Evolutionary conservation across 129 eudicot species (phyloP).

Genomic region (Sambucus nigra): DNA sequence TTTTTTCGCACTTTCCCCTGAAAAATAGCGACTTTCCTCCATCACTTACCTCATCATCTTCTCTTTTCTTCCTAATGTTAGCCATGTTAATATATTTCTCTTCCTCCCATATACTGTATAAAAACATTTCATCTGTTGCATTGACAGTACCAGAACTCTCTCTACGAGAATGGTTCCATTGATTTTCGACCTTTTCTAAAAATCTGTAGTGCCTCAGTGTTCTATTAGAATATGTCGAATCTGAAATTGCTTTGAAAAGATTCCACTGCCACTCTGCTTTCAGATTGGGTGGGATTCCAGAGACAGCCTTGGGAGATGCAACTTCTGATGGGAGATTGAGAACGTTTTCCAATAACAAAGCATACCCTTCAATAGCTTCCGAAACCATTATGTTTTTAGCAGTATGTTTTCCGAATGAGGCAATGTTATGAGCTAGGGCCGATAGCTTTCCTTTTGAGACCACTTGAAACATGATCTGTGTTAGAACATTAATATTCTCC

Average conservation of each 20-base stretch:
- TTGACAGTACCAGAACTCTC: constrained; percentile 24
- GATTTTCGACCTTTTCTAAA: constrained; percentile 53
- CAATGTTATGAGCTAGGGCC: constrained; percentile 52
- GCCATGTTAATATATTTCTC: constrained; percentile 42
- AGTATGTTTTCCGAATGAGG: constrained; percentile 56
- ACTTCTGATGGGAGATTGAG: constrained; percentile 82
- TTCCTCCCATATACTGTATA: constrained; percentile 80
- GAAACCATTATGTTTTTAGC: constrained; percentile 76
- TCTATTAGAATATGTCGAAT: constrained; percentile 25
- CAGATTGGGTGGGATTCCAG: constrained; percentile 44
- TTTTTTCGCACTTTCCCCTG: too few relatives aligned
- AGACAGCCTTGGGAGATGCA: constrained; percentile 41
- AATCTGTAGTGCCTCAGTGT: constrained; percentile 21
- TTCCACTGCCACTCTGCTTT: constrained; percentile 79
- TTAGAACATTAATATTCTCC: constrained; percentile 42
- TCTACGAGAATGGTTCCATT: constrained; percentile 22
- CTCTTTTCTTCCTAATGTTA: constrained; percentile 56
- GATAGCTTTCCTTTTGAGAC: constrained; percentile 57
- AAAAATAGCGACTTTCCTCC: too few relatives aligned
- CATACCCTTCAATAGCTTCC: constrained; percentile 79
- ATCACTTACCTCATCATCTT: constrained; percentile 65
- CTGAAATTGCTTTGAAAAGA: constrained; percentile 36
- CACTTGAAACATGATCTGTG: constrained; percentile 36
- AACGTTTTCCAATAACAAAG: constrained; percentile 53
- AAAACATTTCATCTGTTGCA: constrained; percentile 42